Conservation (phyloP, 768 basidiomycete species). For the Crassisporium funariophilum region DNA sequence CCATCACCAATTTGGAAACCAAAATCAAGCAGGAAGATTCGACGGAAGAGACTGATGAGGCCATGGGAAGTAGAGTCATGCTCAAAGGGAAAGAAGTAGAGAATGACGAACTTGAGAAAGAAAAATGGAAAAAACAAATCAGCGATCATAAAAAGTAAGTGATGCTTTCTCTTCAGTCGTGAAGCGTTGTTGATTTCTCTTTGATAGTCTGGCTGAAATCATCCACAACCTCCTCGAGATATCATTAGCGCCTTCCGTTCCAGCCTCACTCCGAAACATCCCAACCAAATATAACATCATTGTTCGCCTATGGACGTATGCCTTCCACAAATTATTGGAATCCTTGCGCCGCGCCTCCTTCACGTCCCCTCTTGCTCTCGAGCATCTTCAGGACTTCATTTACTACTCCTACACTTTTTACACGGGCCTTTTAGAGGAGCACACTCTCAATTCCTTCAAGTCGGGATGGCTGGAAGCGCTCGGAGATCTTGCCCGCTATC, state of each 20-base stretch:
- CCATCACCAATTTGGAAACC: slow-evolving; percentile 77
- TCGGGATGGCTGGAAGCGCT: slow-evolving; percentile 94
- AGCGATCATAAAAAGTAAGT: slow-evolving; percentile 84
- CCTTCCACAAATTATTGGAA: slow-evolving; percentile 89
- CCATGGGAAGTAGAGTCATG: slow-evolving; percentile 42
- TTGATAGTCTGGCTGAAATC: slow-evolving; percentile 77
- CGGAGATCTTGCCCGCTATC: slow-evolving; percentile 93
- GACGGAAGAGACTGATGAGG: slow-evolving; percentile 55
- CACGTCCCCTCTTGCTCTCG: slow-evolving; percentile 68
- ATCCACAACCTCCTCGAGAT: slow-evolving; percentile 88
- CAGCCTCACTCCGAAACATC: slow-evolving; percentile 85
- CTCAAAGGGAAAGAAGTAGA: slow-evolving; percentile 44
- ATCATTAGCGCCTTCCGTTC: slow-evolving; percentile 83
- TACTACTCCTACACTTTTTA: slow-evolving; percentile 96
- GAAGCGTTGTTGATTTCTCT: slow-evolving; percentile 8
- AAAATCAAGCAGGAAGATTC: slow-evolving; percentile 67
- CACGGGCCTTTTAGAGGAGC: slow-evolving; percentile 85
- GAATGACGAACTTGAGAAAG: slow-evolving; percentile 66
- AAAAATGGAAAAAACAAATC: slow-evolving; percentile 75
- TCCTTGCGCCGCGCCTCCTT: slow-evolving; percentile 85
- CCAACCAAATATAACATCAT: slow-evolving; percentile 97
- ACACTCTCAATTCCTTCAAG: slow-evolving; percentile 66
- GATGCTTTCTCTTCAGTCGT: slow-evolving; percentile 8
- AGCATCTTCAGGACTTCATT: slow-evolving; percentile 92
- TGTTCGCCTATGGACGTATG: slow-evolving; percentile 88